Evolutionary conservation across 441 rosid genomes (phyloP).

Genomic region (Gossypium trilobum): DNA sequence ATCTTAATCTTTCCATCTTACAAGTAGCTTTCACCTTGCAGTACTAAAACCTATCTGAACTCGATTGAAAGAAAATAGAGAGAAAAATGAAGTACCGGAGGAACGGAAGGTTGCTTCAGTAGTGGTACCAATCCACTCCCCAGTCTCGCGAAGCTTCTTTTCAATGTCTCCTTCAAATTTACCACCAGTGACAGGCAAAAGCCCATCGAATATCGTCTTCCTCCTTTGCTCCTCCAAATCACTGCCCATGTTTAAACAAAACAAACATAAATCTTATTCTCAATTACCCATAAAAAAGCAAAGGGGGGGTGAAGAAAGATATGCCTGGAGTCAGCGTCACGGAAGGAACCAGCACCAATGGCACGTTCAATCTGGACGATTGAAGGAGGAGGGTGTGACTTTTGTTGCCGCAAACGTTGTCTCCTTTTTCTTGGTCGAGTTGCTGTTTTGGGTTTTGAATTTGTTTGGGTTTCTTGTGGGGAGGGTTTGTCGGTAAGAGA

Average conservation of each 20-base stretch:
- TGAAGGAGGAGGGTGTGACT: slow-evolving; percentile 32
- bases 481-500: slow-evolving; percentile 19
- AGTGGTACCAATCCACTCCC: slow-evolving; percentile 39
- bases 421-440: slow-evolving; percentile 10
- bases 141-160: slow-evolving; percentile 57
- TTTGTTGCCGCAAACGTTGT: slow-evolving; percentile 19
- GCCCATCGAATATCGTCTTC: slow-evolving; percentile 37
- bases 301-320: not conserved
- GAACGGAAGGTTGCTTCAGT: slow-evolving; percentile 49
- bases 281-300: not conserved
- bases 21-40: not conserved
- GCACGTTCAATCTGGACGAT: slow-evolving; percentile 56
- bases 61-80: not conserved
- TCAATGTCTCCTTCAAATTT: slow-evolving; percentile 41
- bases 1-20: not conserved
- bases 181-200: slow-evolving; percentile 36
- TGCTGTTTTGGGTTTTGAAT: slow-evolving; percentile 8
- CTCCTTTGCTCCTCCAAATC: slow-evolving; percentile 37
- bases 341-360: slow-evolving; percentile 62
- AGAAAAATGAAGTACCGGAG: slow-evolving; percentile 31
- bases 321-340: slow-evolving; percentile 47
- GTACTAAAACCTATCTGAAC: not conserved
- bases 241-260: slow-evolving; percentile 19
- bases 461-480: slow-evolving; percentile 11
- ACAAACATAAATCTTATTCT: not conserved